Percentiles rank a stretch among this genome's conserved stretches.
Evolutionary conservation across 2,329 filamentous ascomycete species (phyloP).

Genomic region (Stachybotrys chlorohalonatus): DNA sequence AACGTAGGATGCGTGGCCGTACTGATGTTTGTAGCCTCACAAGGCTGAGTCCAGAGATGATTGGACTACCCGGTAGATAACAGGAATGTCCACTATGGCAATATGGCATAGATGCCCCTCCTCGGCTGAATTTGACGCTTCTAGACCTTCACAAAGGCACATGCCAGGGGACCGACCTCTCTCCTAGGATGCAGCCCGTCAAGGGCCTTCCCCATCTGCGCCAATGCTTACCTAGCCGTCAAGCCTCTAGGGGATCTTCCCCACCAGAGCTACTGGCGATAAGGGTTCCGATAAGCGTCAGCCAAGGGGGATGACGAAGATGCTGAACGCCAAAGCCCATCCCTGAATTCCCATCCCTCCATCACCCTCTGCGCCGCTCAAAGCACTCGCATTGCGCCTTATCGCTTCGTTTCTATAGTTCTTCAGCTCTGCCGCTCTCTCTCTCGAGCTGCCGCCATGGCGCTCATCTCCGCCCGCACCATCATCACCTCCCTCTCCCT

Average conservation of each 20-base stretch:
- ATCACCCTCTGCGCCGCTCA: background rate
- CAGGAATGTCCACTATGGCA: no score
- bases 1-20: no score
- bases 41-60: no score
- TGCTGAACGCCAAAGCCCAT: background rate
- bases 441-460: conserved; percentile 46
- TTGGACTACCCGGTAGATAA: no score
- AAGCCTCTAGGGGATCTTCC: background rate
- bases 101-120: no score
- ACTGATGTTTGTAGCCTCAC: no score
- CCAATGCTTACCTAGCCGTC: background rate
- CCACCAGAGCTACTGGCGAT: background rate
- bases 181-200: no score
- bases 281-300: background rate
- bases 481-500: conserved; percentile 76
- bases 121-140: no score
- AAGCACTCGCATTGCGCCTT: background rate
- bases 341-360: background rate
- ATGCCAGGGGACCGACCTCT: no score
- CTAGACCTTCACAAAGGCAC: no score
- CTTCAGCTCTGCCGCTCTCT: background rate
- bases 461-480: conserved; percentile 67
- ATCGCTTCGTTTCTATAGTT: background rate
- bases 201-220: no score
- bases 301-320: background rate